Base-by-base conservation (phyloP, 345 rosid species). In the Salix suchowensis region DNA sequence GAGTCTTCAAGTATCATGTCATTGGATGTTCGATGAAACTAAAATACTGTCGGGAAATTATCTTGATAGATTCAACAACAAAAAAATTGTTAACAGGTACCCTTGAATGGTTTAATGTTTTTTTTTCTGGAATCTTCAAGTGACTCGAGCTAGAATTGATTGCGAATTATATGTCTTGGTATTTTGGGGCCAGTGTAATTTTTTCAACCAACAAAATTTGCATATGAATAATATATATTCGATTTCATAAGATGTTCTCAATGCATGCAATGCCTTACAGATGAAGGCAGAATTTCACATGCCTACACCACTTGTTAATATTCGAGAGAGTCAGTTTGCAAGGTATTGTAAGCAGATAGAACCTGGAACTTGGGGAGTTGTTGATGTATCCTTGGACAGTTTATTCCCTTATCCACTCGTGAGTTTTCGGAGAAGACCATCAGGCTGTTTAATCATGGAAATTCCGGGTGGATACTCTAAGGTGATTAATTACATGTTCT, bases 381-480 rank as follows among this genome's bases (percentile, higher is more conserved):
- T 87, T 24, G 94, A 88, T 80, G 82, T 85, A 4, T 85, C 88
- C 40, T 77, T 90, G 72, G 91, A 90, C 30, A 68, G 52, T 58
- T 3, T 87, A 60, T 84, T 87, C 68, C 85, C 83, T n/a, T 70
- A 50, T 55, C 77, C 83, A 1, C 10, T 28, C 4, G 19, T 50
- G 6, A 79, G 15, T 14, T 88, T 81, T 30, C 78, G 84, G 67
- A 78, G 87, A 72, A 85, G 86, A 66, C 89, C 89, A 42, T 88
- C 89, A 1, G 92, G 89, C 2, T 88, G 91, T 68, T 48, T 86
- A 66, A 86, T 88, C 67, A 82, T 86, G 46, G 72, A 74, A 75
- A 12, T 80, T 13, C 78, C 84, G 0, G 48, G 76, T 60, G 86
- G 86, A 11, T 23, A 54, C 69, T 80, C 86, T 0, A 84, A 77